A percentile compares a stretch with the other conserved stretches of the same genome.
Conservation (phyloP, 345 rosid genomes). For the Cardamine chenopodiifolia region DNA sequence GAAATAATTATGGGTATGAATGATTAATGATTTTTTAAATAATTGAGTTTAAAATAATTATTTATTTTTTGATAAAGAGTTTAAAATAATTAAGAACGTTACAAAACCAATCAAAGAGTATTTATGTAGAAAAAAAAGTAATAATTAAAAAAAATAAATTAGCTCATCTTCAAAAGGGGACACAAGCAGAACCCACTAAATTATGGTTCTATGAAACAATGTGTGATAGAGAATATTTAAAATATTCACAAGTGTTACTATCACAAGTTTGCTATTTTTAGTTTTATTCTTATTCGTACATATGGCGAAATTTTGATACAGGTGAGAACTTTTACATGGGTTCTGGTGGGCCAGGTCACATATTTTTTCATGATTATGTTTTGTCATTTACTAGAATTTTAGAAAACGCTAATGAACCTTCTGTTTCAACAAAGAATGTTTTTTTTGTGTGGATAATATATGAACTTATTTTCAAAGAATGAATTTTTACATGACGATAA, state of each 20-base stretch:
- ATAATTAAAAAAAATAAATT: not conserved
- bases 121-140: not conserved
- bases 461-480: not conserved
- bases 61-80: too few relatives aligned
- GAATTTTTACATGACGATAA: not conserved
- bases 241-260: conserved; percentile 14
- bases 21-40: conserved; percentile 31
- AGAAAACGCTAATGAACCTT: not conserved
- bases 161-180: conserved; percentile 13
- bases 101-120: conserved; percentile 30
- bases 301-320: not conserved
- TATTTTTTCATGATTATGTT: not conserved
- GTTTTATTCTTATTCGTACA: conserved; percentile 16
- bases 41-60: conserved; percentile 33
- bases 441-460: not conserved
- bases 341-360: not conserved
- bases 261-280: conserved; percentile 17
- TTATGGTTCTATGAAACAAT: conserved; percentile 35
- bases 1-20: conserved; percentile 25
- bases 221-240: not conserved
- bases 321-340: not conserved
- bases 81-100: conserved; percentile 36
- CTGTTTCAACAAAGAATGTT: not conserved
- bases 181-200: conserved; percentile 37
- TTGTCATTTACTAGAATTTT: not conserved